These are phyloP conservation scores for Phytopythium aichiense DNA, from an alignment of 352 stramenopile species.

Conservation along the genomic window DNA sequence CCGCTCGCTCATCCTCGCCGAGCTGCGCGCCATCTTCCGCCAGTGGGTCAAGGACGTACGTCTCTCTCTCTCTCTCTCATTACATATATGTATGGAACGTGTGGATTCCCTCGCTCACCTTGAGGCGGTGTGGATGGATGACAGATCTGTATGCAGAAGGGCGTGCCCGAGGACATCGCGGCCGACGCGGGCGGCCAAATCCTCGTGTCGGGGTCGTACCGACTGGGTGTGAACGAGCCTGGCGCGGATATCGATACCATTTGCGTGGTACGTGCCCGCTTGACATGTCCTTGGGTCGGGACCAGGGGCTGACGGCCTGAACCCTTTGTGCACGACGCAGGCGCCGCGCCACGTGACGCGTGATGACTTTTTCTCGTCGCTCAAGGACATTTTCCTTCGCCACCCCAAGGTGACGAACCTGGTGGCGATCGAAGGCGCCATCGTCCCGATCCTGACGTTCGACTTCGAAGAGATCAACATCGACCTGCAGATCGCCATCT, in stretches of 20 bases:
- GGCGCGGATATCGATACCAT: slow-evolving; percentile 98
- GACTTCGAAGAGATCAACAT: slow-evolving; percentile 99
- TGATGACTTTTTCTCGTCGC: slow-evolving; percentile 96
- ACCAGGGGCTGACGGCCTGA: too few species aligned
- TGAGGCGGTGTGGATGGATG: not conserved
- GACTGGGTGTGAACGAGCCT: slow-evolving; percentile 95
- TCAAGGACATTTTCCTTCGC: slow-evolving; percentile 90
- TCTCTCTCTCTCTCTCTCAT: not conserved
- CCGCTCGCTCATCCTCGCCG: slow-evolving; percentile 79
- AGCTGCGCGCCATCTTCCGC: slow-evolving; percentile 81
- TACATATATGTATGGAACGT: too few species aligned
- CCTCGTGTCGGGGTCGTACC: slow-evolving; percentile 91
- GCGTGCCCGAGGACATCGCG: slow-evolving; percentile 83
- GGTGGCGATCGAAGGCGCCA: slow-evolving; percentile 84
- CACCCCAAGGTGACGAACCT: slow-evolving; percentile 91
- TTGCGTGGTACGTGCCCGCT: slow-evolving; percentile 61
- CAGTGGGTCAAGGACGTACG: slow-evolving; percentile 75
- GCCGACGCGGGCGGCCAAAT: slow-evolving; percentile 85
- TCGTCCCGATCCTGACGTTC: slow-evolving; percentile 98
- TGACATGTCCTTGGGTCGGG: not conserved
- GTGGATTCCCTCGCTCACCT: not conserved
- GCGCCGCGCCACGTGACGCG: slow-evolving; percentile 93
- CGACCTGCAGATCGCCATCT: slow-evolving; percentile 96
- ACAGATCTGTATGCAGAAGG: slow-evolving; percentile 71
- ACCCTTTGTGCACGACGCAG: not conserved